Base-by-base conservation (phyloP, 345 rosid genomes). In the Rhodamnia rubescens region DNA sequence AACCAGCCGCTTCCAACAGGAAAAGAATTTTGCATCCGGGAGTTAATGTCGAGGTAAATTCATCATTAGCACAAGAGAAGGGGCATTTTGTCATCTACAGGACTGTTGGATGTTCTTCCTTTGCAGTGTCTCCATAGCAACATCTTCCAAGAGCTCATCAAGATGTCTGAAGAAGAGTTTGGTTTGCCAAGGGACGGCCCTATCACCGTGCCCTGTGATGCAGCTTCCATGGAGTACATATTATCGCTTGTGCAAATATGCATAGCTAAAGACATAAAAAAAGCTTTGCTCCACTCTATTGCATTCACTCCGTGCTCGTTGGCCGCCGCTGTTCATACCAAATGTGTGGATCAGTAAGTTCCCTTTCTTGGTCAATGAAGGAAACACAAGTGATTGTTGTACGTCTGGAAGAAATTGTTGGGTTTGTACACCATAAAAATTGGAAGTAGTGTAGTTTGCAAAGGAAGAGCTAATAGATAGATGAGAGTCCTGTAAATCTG, bases 251-350 rank as follows among this genome's bases (percentile, higher is more conserved):
- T 26, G 27, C 29, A 5, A 11, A 57, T 16, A 26, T 21, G 40
- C 9, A 74, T 26, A 49, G 26, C 82, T 3, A 53, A 56, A 85
- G 86, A 85, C 6, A 14, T 74, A 26, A 83, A 88, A 78, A 86
- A 84, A 4, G 88, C 89, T 81, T 59, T 90, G 74, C 80, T 88
- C 22, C 12, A 74, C 32, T 87, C 86, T 1, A 10, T 88, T 69
- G 49, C 85, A 20, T 82, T 27, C n/a, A 27, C 51, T 24, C 27
- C 18, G 29, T 84, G 90, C 83, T 57, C 56, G 5, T 42, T 42
- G 5, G 86, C 85, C 18, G 61, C 86, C 5, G 3, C 74, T 61
- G 29, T 61, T 40, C 21, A 61, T 15, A 15, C 16, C 5, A 1
- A 61, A 61, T 61, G 74, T 3, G 42, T 3, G 11, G 74, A 61